Base-by-base conservation (phyloP, 192 early-diverging fungal species). In the Entophlyctis helioformis region DNA sequence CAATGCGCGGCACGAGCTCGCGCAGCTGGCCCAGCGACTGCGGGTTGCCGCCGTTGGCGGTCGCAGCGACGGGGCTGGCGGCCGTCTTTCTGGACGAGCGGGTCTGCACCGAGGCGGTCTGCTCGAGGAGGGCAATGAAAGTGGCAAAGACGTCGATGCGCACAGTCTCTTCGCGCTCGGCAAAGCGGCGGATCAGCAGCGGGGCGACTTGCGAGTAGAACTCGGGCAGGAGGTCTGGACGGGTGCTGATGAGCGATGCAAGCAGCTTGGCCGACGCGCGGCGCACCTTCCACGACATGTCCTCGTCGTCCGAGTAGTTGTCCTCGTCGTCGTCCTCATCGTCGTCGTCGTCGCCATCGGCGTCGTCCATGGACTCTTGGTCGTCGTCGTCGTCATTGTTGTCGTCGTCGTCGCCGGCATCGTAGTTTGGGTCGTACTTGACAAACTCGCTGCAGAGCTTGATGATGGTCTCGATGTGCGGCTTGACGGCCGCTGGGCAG, bases 281-380 rank as follows among this genome's bases (percentile, higher is more conserved):
- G 37, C 89, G 82, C 6, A 91, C 89, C 54, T 92, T 92, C 87
- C 87, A 92, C 1, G 85, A 86, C 48, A 91, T 70, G 49, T 92
- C 89, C 39, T 92, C 89, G 34, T 92, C 86, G 44, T 92, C 89
- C 5, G 83, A 85, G 60, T 83, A 87, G 42, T 83, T 83, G 16
- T 72, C 79, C 23, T 64, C 70, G 44, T 59, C 41, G 0, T 45
- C 79, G 1, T 71, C 72, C 0, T 78, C 72, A 13, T 70, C 78
- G 13, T 74, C 77, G 20, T 67, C 62, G 16, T 76, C 82, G 11
- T 70, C 72, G 11, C 70, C 71, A 54, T 71, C 71, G 22, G 71
- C 67, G 21, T 54, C 60, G 24, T 68, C 67, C 59, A 59, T 56
- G 13, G 33, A 56, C 16, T 46, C 43, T 33, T 61, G 44, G 27